Evolutionary conservation across 768 basidiomycete species (phyloP).

Genomic region (Tremella mesenterica): DNA sequence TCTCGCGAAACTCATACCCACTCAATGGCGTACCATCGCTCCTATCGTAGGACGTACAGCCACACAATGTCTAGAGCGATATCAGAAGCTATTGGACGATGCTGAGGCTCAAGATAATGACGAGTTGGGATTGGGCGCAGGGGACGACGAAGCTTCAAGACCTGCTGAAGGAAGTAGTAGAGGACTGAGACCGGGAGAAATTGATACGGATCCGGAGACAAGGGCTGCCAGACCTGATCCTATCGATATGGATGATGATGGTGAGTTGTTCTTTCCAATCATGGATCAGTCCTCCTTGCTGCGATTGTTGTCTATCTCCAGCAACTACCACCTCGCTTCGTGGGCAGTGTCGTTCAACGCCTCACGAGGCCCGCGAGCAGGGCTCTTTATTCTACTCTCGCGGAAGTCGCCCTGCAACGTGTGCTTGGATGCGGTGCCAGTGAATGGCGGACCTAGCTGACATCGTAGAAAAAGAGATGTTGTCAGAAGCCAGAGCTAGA

Average conservation of each 20-base stretch:
- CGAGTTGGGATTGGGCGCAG: conserved; percentile 82
- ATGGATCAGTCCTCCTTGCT: not conserved
- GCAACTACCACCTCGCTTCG: too few species aligned
- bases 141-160: conserved; percentile 61
- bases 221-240: conserved; percentile 97
- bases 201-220: conserved; percentile 97
- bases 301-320: too few species aligned
- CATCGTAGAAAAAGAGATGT: conserved; percentile 94
- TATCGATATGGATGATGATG: conserved; percentile 99
- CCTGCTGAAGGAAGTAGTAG: conserved; percentile 89
- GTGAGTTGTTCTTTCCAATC: conserved; percentile 47
- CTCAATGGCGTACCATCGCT: conserved; percentile 98
- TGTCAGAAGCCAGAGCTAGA: conserved; percentile 95
- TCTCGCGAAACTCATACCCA: conserved; percentile 97
- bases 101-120: conserved; percentile 94
- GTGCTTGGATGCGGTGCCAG: too few species aligned
- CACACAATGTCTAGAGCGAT: conserved; percentile 93
- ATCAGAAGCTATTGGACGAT: conserved; percentile 95
- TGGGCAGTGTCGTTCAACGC: too few species aligned
- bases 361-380: too few species aligned
- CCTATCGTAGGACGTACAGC: conserved; percentile 97
- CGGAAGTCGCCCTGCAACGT: too few species aligned
- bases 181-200: conserved; percentile 83
- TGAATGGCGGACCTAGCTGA: too few species aligned
- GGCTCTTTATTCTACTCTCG: not conserved